Evolutionary conservation across 345 rosid genomes (phyloP).

Genomic region (Conringia planisiliqua): DNA sequence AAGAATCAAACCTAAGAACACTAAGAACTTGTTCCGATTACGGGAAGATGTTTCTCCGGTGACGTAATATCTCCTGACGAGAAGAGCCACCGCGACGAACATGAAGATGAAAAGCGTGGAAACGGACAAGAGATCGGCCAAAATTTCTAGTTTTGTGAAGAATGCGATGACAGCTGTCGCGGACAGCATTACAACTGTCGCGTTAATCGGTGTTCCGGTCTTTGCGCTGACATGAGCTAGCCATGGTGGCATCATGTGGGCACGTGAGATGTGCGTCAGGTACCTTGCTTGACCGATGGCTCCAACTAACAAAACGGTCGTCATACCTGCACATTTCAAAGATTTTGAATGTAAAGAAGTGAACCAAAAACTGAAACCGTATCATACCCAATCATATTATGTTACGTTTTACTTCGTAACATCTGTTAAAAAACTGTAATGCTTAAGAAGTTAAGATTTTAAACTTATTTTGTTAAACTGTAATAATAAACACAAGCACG

Average conservation of each 20-base stretch:
- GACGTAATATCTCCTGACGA: conserved; percentile 72
- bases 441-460: background rate
- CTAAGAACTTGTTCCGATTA: conserved; percentile 45
- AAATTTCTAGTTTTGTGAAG: conserved; percentile 58
- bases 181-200: conserved; percentile 55
- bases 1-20: conserved; percentile 43
- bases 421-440: background rate
- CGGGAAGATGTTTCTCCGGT: conserved; percentile 43
- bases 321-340: conserved; percentile 45
- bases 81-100: conserved; percentile 68
- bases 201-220: conserved; percentile 77
- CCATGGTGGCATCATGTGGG: conserved; percentile 95
- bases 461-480: no score
- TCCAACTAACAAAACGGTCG: conserved; percentile 66
- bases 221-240: conserved; percentile 53
- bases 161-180: conserved; percentile 66
- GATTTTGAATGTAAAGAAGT: background rate
- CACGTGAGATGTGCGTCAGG: conserved; percentile 79
- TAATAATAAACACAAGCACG: background rate
- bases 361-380: no score
- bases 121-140: conserved; percentile 64
- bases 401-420: no score
- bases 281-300: conserved; percentile 84
- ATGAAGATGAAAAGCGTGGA: conserved; percentile 80
- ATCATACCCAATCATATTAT: no score